phyloP scores from a whole-genome alignment of 805 yeast species.

The Candida hungchunana region DNA sequence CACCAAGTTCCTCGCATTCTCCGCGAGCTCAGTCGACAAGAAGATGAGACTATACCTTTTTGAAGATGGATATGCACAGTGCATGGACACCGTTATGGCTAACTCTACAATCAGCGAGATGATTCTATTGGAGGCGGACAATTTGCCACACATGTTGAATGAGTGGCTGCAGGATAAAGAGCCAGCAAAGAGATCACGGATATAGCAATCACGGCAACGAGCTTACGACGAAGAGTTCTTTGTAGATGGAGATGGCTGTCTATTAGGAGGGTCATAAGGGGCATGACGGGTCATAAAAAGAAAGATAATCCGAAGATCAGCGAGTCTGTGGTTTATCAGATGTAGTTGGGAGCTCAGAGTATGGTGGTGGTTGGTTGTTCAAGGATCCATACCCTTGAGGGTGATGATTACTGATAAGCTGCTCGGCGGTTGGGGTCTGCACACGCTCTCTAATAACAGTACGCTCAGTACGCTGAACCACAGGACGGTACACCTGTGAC shows the following conservation, averaged over 20 bases:
- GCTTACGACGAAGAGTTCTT: background rate
- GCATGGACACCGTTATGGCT: conserved; percentile 5
- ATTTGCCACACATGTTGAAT: conserved; percentile 2
- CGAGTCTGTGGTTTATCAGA: no score
- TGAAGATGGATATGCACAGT: conserved; percentile 13
- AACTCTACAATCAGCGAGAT: conserved; percentile 9
- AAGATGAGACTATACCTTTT: conserved; percentile 11
- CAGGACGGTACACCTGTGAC: conserved; percentile 17
- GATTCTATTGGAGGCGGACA: conserved; percentile 5
- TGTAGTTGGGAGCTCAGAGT: conserved; percentile 11
- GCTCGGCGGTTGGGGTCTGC: conserved; percentile 12
- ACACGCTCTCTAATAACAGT: conserved; percentile 12
- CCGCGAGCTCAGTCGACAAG: conserved; percentile 14
- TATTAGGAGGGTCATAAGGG: background rate
- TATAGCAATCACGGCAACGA: conserved; percentile 1
- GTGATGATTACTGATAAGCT: conserved; percentile 2
- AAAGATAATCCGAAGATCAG: no score
- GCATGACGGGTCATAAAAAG: no score
- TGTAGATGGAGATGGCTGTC: background rate
- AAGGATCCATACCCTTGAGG: conserved; percentile 14
- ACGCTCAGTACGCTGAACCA: background rate
- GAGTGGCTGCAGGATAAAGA: conserved; percentile 7
- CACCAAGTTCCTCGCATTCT: conserved; percentile 9
- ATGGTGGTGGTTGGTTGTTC: conserved; percentile 19
- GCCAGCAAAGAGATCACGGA: conserved; percentile 2